Evolutionary conservation across 2,329 filamentous ascomycete species (phyloP).

Genomic region (Myrmaecium sp.): DNA sequence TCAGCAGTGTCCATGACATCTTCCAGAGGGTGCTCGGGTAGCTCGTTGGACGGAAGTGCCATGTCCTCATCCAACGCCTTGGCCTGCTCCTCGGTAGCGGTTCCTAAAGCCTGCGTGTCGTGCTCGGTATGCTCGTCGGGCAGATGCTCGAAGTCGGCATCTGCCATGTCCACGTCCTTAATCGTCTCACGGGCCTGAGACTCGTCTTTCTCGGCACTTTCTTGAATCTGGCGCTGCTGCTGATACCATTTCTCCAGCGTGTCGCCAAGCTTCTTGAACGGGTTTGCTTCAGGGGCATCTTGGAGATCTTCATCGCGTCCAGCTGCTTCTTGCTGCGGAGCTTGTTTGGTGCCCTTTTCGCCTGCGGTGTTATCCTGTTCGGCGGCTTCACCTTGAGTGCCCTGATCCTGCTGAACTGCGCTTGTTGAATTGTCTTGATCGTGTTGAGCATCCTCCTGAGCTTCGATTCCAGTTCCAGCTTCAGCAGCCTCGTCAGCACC

Average conservation of each 20-base stretch:
- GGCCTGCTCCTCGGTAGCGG: conserved; percentile 73
- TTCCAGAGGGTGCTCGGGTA: conserved; percentile 17
- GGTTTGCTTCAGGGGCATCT: conserved; percentile 37
- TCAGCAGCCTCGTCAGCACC: conserved; percentile 40
- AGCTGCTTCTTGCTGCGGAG: conserved; percentile 17
- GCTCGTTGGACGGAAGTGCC: conserved; percentile 54
- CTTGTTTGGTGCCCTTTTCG: conserved; percentile 39
- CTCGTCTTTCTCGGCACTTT: conserved; percentile 28
- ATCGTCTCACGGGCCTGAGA: conserved; percentile 31
- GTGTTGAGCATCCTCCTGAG: conserved; percentile 37
- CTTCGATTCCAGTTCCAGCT: conserved; percentile 47
- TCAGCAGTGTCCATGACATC: conserved; percentile 11
- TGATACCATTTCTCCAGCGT: conserved; percentile 85
- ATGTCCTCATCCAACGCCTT: conserved; percentile 75
- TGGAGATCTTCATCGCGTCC: conserved; percentile 20
- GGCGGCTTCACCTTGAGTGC: conserved; percentile 46
- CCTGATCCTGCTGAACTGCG: conserved; percentile 45
- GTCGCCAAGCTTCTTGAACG: conserved; percentile 90
- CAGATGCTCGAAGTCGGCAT: conserved; percentile 85
- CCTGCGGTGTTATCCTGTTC: conserved; percentile 45
- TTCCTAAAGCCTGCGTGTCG: conserved; percentile 85
- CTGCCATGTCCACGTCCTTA: conserved; percentile 52
- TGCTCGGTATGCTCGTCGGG: conserved; percentile 64
- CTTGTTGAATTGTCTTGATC: conserved; percentile 41
- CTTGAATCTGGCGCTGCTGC: conserved; percentile 62